Evolutionary conservation across 441 rosid genomes (phyloP), one percentile per base, ranked within the genome.

Genomic region (Eruca vesicaria): DNA sequence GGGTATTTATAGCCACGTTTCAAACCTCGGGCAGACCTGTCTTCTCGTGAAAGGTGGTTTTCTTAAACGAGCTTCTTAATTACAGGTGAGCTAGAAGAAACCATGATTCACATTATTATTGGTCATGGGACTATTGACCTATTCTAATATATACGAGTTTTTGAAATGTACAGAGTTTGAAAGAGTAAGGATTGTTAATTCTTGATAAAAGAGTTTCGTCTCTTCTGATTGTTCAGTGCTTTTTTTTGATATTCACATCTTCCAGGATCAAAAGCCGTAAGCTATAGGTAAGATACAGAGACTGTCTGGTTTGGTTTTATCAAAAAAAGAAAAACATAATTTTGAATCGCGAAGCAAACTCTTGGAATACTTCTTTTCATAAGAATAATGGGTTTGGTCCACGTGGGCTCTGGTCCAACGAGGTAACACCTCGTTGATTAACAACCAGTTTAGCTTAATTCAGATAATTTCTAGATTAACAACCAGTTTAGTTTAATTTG

Each of bases 1-100:
- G 90, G 90, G 78, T 87, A 53, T 80, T 87, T 33, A 66, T 83
- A 32, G 90, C 91, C 76, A 71, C 71, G 8, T 70, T 82, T 16
- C 73, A 79, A 72, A 20, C 80, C 52, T 35, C 79, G 60, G 86
- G 83, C 63, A 79, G 84, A 81, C 72, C 81, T 7, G 75, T 79
- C 14, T 12, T 58, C 43, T 58, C 66, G 43, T 69, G 66, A 76
- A 56, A 43, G 35, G 69, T 53, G 69, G 32, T 35, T 56, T 23
- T 23, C 33, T 23, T 16, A 53, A 58, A 69, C 29, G 43, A 53
- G 63, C 23, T 68, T 35, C 52, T 56, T 36, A 35, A 28, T 58
- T 41, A 41, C 29, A 23, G 14, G 41, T 18, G 61, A 41, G 43
- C 61, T 58, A 38, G 57, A 38, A 38, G 36, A 69, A 12, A 41